These are phyloP conservation scores for Plasmodium sp. DNA, from an alignment of 169 alveolate species.

Conservation along the genomic window DNA sequence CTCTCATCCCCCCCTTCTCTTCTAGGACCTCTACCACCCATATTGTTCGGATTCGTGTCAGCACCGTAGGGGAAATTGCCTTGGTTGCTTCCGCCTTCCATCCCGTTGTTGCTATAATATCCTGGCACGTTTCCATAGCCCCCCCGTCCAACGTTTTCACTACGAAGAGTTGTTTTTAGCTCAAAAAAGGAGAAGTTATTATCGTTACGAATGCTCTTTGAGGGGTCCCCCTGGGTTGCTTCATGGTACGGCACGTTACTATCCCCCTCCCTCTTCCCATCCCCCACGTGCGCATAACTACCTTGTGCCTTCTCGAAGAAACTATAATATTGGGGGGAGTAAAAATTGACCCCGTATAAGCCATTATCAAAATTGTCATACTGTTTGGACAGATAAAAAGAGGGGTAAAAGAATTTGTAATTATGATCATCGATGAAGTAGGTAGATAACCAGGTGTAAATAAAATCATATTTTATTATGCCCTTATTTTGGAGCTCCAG, in stretches of 20 bases:
- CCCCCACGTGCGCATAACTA: neutral
- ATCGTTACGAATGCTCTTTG: neutral
- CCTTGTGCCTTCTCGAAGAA: conserved; percentile 4
- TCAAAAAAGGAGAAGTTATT: neutral
- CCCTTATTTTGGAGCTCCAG: conserved; percentile 59
- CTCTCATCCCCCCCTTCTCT: neutral
- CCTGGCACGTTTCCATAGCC: neutral
- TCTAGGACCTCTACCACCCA: neutral
- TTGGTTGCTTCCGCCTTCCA: neutral
- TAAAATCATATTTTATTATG: conserved; percentile 15
- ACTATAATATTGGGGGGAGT: neutral
- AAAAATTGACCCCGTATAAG: neutral
- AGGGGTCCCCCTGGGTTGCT: neutral
- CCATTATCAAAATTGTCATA: neutral
- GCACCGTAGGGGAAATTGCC: neutral
- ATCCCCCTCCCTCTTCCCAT: neutral
- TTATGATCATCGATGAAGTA: conserved; percentile 9
- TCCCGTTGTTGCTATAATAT: neutral
- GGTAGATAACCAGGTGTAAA: conserved; percentile 38
- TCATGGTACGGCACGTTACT: neutral
- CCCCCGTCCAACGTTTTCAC: neutral
- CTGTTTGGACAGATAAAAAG: conserved; percentile 12
- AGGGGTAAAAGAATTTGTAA: conserved; percentile 24
- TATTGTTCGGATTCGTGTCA: neutral
- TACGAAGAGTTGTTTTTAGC: neutral